Conservation (phyloP, 371 early-diverging fungal genomes). For the Mucor piriformis region DNA sequence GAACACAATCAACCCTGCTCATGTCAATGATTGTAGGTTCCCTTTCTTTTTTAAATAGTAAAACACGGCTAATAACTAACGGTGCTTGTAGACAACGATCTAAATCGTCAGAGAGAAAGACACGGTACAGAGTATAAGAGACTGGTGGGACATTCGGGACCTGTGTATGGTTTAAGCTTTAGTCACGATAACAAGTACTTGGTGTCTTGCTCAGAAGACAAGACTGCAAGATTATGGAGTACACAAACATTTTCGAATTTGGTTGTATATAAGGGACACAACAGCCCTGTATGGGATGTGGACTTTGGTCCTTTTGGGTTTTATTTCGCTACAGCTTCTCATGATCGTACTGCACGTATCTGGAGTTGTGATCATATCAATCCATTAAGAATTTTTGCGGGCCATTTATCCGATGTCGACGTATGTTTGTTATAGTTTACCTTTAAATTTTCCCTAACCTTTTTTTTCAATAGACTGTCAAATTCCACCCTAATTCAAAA, state of each 20-base stretch:
- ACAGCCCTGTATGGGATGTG: constrained; percentile 98
- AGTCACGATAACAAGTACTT: constrained; percentile 89
- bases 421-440: constrained; percentile 50
- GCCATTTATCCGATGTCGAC: constrained; percentile 98
- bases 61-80: not conserved
- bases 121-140: constrained; percentile 63
- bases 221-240: constrained; percentile 97
- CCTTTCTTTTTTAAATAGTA: not conserved
- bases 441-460: not conserved
- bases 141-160: constrained; percentile 96
- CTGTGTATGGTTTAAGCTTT: constrained; percentile 93
- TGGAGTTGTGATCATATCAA: constrained; percentile 96
- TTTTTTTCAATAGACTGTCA: constrained; percentile 64
- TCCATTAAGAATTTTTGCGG: constrained; percentile 97
- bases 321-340: constrained; percentile 97
- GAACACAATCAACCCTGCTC: constrained; percentile 60
- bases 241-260: constrained; percentile 89
- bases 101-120: constrained; percentile 55
- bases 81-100: constrained; percentile 43
- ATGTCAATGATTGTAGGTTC: constrained; percentile 53
- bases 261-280: constrained; percentile 96
- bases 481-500: constrained; percentile 98
- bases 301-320: constrained; percentile 88
- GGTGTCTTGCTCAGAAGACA: constrained; percentile 95
- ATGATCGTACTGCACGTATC: constrained; percentile 95